Conservation (phyloP, 208 protist species). For the Phytomonas sp. region DNA sequence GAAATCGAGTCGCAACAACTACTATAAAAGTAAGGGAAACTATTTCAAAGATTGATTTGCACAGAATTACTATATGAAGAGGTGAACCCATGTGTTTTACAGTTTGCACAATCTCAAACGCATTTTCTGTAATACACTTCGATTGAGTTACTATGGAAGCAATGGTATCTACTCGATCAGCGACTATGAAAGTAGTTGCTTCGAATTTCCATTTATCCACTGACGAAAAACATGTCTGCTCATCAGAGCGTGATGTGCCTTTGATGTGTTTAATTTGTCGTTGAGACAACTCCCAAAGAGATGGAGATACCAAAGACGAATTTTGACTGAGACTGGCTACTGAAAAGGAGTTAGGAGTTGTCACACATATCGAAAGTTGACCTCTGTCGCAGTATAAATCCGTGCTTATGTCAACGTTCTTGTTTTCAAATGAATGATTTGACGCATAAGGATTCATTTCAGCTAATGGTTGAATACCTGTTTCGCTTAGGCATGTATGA, state of each 20-base stretch:
- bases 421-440: neutral
- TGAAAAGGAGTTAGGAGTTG: neutral
- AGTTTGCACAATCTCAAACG: neutral
- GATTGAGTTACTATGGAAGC: neutral
- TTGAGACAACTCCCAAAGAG: neutral
- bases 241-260: neutral
- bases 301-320: neutral
- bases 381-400: neutral
- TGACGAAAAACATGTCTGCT: neutral
- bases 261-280: neutral
- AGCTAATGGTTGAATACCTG: neutral
- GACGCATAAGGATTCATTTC: neutral
- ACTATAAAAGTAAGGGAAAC: neutral
- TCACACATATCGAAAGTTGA: neutral
- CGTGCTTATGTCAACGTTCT: neutral
- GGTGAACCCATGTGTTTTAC: neutral
- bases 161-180: neutral
- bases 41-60: constrained; percentile 1
- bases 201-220: neutral
- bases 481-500: neutral
- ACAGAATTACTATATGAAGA: neutral
- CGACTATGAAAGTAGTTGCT: neutral
- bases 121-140: neutral
- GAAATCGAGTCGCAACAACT: constrained; percentile 22
- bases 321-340: neutral